Evolutionary conservation across 495 filamentous ascomycete genomes (phyloP), one percentile per base, ranked within the genome.

Genomic region (Chaetomium fimeti): DNA sequence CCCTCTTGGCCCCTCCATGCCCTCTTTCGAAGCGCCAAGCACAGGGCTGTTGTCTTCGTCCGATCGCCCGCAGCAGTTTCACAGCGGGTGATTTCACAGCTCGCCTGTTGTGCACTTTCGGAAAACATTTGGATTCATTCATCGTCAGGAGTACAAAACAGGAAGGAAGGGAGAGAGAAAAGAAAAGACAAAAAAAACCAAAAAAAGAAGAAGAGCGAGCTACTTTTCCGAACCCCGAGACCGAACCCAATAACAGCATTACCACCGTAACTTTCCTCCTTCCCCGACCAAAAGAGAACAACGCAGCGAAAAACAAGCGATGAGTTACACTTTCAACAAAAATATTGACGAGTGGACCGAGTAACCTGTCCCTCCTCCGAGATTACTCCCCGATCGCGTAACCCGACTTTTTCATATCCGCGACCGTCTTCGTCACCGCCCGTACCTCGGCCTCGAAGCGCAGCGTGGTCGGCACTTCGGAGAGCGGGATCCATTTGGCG

Each of bases 371-470:
- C 18, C n/a, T 20, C 45, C 40, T 51, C n/a, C 8, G 1, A 29
- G 16, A 27, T 48, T 52, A 63, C 2, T 12, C 60, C 60, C 43
- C 61, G 49, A 71, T 64, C 22, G 32, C 53, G 24, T 64, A 69
- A 16, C 73, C 74, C 36, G 71, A 70, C 65, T 64, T 68, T 53
- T 38, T 63, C 49, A 69, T 60, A 36, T 71, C 67, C 2, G 57
- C 62, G 11, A 74, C 28, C 2, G 68, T 66, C 66, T 72, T 71
- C 63, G 43, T 52, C 3, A 76, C 71, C 8, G 56, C 62, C 5
- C 52, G 58, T 0, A 68, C 53, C 60, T 76, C 74, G 25, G 61
- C 71, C 49, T 42, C 40, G 49, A 76, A 76, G 3, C 66, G 67
- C 36, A 76, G 60, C 55, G 61, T 71, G 38, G 8, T 49, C 11